Percentiles rank a stretch among this genome's conserved stretches.
phyloP scores from a whole-genome alignment of 2,329 filamentous ascomycete genomes.

The Leptographium radiaticola region DNA sequence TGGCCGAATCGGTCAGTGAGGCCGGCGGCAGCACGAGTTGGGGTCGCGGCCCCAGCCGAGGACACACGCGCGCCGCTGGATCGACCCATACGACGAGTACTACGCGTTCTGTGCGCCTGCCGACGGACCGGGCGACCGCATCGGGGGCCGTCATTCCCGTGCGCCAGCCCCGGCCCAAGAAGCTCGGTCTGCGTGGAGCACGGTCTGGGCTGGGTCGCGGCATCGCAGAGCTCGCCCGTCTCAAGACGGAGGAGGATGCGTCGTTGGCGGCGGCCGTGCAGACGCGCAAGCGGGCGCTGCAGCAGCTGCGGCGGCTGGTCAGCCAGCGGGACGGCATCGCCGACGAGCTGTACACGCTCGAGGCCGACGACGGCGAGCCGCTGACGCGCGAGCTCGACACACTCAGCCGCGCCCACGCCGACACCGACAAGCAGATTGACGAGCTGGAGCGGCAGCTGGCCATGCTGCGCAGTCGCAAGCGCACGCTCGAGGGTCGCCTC shows the following conservation, averaged over 20 bases:
- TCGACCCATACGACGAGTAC: background rate
- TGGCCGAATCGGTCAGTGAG: conserved; percentile 20
- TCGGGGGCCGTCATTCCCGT: conserved; percentile 45
- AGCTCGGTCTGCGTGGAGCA: conserved; percentile 45
- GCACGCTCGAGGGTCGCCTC: conserved; percentile 46
- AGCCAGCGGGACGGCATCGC: conserved; percentile 36
- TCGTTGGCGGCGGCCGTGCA: conserved; percentile 43
- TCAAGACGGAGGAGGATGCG: conserved; percentile 57
- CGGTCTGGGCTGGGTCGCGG: conserved; percentile 50
- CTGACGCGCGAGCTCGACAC: conserved; percentile 46
- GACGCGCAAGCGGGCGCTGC: conserved; percentile 43
- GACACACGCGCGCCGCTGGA: conserved; percentile 24
- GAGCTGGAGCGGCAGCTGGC: conserved; percentile 51
- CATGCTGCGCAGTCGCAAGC: conserved; percentile 45
- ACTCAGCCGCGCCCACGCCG: conserved; percentile 40
- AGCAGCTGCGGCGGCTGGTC: conserved; percentile 40
- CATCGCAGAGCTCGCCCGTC: conserved; percentile 48
- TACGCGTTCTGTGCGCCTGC: conserved; percentile 19
- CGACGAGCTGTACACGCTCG: conserved; percentile 38
- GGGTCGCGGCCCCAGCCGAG: conserved; percentile 8
- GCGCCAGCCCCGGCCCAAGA: conserved; percentile 40
- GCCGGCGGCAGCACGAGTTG: conserved; percentile 14
- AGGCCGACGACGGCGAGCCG: conserved; percentile 42
- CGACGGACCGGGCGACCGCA: conserved; percentile 15
- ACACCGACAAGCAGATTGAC: conserved; percentile 49